Percentiles rank a stretch among this genome's conserved stretches.
Evolutionary conservation across 2,329 filamentous ascomycete genomes (phyloP).

Genomic region (Microcera coccophila): DNA sequence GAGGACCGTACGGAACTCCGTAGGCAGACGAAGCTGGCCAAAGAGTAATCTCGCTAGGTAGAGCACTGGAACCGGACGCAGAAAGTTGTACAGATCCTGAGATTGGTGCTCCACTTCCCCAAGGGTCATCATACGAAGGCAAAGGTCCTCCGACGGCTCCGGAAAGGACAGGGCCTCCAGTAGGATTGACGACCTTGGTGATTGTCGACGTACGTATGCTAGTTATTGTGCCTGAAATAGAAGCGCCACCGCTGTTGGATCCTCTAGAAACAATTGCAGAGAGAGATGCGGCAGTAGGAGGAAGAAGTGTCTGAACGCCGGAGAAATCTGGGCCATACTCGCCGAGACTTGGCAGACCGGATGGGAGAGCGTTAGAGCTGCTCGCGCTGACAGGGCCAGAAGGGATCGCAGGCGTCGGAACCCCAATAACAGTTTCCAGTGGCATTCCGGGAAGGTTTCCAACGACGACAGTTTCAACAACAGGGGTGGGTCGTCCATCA

Average conservation of each 20-base stretch:
- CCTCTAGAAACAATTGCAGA: constrained; percentile 18
- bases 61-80: constrained; percentile 23
- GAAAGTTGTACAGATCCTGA: constrained; percentile 13
- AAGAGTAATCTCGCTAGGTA: constrained; percentile 20
- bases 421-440: constrained; percentile 14
- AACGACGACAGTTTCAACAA: constrained; percentile 32
- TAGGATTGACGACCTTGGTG: constrained; percentile 23
- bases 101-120: constrained; percentile 11
- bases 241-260: neutral
- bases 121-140: constrained; percentile 14
- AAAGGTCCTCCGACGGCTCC: constrained; percentile 13
- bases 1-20: constrained; percentile 9
- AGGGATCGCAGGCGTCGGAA: constrained; percentile 10
- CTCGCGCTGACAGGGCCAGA: constrained; percentile 15
- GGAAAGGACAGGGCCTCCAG: constrained; percentile 20
- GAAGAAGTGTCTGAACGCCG: constrained; percentile 2
- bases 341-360: constrained; percentile 21
- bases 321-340: constrained; percentile 22
- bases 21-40: constrained; percentile 23
- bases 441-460: constrained; percentile 17
- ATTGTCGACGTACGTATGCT: constrained; percentile 22
- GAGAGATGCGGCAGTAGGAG: constrained; percentile 14
- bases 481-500: constrained; percentile 30
- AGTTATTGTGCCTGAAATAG: constrained; percentile 15
- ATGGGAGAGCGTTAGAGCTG: constrained; percentile 6